Evolutionary conservation across 352 stramenopile species (phyloP), one percentile per base, ranked within the genome.

Genomic region (Phytophthora pistaciae): DNA sequence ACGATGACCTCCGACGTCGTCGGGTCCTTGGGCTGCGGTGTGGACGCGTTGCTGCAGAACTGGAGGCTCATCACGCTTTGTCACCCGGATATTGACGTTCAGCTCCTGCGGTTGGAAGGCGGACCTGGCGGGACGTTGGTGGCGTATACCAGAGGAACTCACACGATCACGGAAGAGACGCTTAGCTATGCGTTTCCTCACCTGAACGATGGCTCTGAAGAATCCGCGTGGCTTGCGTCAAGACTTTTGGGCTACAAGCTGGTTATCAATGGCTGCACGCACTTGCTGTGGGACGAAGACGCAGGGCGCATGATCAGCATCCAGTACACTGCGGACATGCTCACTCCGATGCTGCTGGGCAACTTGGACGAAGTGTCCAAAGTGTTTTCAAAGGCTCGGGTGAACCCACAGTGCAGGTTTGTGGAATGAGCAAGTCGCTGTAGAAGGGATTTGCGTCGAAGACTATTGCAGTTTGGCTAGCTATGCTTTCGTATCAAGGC

Each of bases 141-240:
- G 7, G 52, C 52, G 7, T 56, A 20, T 20, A 56, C 61, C 11
- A 62, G 55, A 20, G 42, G 29, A 13, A 54, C 13, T 18, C n/a
- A 50, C 16, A 48, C 40, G 3, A 46, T 68, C 40, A 68, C 20
- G 11, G 52, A 55, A 21, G 16, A 62, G 3, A 62, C 61, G 13
- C n/a, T 68, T 21, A 20, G 40, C 11, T 27, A 56, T 25, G 61
- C 40, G 3, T 68, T 68, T n/a, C 52, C 52, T 2, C 16, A 56
- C 38, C n/a, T 68, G 4, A 31, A 49, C 11, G 56, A 52, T 52
- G n/a, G 44, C 10, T 25, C 7, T 11, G 11, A 25, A 27, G 44
- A 27, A 7, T 21, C 18, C n/a, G 20, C 18, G 44, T 52, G 44
- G 44, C 10, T 52, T 5, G 44, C n/a, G 18, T 52, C 44, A n/a